Conservation (phyloP, 306 rosid species). For the Dryas octopetala region DNA sequence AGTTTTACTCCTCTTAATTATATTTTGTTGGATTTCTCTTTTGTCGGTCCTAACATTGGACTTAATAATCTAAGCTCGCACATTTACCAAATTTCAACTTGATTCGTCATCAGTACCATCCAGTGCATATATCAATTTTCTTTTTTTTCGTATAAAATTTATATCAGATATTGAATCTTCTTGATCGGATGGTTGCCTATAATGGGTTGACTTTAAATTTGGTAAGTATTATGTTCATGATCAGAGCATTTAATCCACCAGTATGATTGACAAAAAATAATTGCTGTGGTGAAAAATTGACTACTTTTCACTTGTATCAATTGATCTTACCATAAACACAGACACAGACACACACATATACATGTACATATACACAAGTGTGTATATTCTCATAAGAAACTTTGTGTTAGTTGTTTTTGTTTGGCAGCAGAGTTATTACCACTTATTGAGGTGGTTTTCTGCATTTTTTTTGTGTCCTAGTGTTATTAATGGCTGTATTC, state of each 20-base stretch:
- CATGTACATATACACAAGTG: too few relatives aligned
- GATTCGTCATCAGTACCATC: too few relatives aligned
- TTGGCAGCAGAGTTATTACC: background rate
- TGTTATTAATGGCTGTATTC: constrained; percentile 1
- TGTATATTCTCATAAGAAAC: background rate
- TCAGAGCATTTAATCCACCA: background rate
- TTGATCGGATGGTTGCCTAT: background rate
- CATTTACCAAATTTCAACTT: background rate
- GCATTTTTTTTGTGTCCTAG: background rate
- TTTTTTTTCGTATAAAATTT: too few relatives aligned
- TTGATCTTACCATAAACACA: background rate
- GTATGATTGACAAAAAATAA: background rate
- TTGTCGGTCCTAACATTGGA: background rate
- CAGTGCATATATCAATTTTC: too few relatives aligned
- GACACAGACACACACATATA: too few relatives aligned
- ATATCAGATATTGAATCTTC: background rate
- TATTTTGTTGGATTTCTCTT: background rate
- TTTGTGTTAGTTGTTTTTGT: background rate
- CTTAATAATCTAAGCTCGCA: background rate
- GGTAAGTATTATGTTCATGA: background rate
- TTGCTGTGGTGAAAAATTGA: background rate
- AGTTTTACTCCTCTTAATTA: background rate
- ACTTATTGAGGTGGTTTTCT: background rate
- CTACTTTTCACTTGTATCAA: background rate
- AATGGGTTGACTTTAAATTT: background rate